These are phyloP conservation scores for Candida hungchunana DNA, from an alignment of 805 yeast genomes.

Conservation along the genomic window DNA sequence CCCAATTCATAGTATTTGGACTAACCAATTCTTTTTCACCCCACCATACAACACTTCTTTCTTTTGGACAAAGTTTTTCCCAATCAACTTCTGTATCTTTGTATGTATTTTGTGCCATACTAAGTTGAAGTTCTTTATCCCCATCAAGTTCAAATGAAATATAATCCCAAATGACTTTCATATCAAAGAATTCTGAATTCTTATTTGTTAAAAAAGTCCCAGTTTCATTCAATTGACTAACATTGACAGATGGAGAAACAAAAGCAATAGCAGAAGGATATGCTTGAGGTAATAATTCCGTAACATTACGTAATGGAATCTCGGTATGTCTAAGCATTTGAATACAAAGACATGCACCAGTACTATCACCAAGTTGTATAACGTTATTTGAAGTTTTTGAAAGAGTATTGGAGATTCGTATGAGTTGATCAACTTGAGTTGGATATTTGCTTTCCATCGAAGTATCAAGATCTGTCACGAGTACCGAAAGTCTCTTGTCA, in stretches of 20 bases:
- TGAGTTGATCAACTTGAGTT: constrained; percentile 3
- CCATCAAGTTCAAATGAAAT: background rate
- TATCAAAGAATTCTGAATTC: constrained; percentile 1
- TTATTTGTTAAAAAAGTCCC: constrained; percentile 2
- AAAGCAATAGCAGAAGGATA: background rate
- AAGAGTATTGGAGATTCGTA: constrained; percentile 1
- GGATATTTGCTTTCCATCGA: constrained; percentile 5
- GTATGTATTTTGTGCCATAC: background rate
- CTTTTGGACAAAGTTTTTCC: constrained; percentile 1
- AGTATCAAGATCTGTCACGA: constrained; percentile 3
- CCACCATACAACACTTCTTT: constrained; percentile 3
- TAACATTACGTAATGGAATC: constrained; percentile 1
- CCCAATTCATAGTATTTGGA: constrained; percentile 1
- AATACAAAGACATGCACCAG: constrained; percentile 4
- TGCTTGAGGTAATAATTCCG: background rate
- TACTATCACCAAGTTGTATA: constrained; percentile 3
- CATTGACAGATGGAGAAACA: constrained; percentile 4
- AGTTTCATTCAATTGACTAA: background rate
- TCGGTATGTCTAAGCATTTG: constrained; percentile 1
- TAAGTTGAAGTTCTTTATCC: constrained; percentile 1
- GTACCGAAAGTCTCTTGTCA: constrained; percentile 2
- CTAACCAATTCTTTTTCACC: constrained; percentile 1
- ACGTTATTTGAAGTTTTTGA: constrained; percentile 1
- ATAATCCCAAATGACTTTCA: background rate
- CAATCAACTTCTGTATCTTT: constrained; percentile 1